These are phyloP conservation scores for Chrysopogon serrulatus DNA, from an alignment of 176 grass and related monocot species.

Conservation along the genomic window DNA sequence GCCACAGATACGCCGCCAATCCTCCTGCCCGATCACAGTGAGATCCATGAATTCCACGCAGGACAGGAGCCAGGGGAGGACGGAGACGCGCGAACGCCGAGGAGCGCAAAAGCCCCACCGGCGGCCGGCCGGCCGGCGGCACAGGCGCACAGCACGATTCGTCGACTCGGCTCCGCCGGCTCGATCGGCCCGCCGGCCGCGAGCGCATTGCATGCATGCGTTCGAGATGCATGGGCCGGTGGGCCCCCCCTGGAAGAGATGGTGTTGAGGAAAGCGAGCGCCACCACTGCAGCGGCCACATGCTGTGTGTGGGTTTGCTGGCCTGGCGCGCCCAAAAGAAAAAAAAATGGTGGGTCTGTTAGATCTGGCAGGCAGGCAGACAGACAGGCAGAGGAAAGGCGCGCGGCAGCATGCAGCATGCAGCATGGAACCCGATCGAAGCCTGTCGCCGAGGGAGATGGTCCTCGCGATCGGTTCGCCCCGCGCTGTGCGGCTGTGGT, in stretches of 20 bases:
- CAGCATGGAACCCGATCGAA: not conserved
- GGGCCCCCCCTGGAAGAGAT: not conserved
- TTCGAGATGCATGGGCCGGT: not conserved
- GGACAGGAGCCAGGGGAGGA: not conserved
- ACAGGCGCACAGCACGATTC: no score
- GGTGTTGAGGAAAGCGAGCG: not conserved
- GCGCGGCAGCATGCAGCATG: not conserved
- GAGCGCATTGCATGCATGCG: not conserved
- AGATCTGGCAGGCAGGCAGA: no score
- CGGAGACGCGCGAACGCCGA: not conserved
- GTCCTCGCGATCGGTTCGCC: not conserved
- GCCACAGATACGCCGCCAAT: not conserved
- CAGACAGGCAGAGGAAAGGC: constrained; percentile 4
- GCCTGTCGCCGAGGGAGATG: not conserved
- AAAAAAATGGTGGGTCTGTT: not conserved
- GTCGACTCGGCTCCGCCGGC: no score
- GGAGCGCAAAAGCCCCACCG: not conserved
- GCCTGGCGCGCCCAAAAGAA: not conserved
- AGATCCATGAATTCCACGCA: not conserved
- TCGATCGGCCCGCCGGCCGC: no score
- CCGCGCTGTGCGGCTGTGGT: not conserved
- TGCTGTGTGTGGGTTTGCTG: not conserved
- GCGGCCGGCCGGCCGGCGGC: no score
- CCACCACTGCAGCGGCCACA: not conserved
- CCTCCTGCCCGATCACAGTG: not conserved